These are phyloP conservation scores for Ophiostoma pallidulum DNA, from an alignment of 2,329 filamentous ascomycete species.

Conservation along the genomic window DNA sequence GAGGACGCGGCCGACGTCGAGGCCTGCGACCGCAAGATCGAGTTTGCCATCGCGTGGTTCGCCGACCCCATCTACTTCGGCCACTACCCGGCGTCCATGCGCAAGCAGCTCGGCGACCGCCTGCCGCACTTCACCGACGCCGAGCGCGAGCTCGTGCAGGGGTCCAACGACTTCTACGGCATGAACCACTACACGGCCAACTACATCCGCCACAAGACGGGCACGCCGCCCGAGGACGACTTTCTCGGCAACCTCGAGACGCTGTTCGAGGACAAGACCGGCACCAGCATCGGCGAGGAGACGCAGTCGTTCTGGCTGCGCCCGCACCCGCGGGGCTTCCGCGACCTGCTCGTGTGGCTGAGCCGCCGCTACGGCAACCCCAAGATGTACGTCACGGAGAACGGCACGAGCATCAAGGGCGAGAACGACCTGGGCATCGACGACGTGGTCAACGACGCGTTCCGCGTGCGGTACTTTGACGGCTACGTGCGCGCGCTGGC, in stretches of 20 bases:
- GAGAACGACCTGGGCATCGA: conserved; percentile 67
- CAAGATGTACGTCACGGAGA: conserved; percentile 81
- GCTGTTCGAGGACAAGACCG: conserved; percentile 59
- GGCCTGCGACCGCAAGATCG: conserved; percentile 70
- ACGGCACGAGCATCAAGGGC: conserved; percentile 73
- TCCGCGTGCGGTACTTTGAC: conserved; percentile 70
- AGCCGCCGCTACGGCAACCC: conserved; percentile 67
- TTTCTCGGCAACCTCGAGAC: conserved; percentile 67
- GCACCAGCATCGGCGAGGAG: conserved; percentile 67
- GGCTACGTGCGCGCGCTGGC: conserved; percentile 71
- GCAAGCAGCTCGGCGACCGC: conserved; percentile 66
- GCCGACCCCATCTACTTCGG: conserved; percentile 80
- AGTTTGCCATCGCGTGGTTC: conserved; percentile 84
- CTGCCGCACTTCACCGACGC: conserved; percentile 66
- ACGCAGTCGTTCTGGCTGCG: conserved; percentile 77
- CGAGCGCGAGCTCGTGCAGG: conserved; percentile 63
- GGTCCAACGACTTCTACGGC: conserved; percentile 89
- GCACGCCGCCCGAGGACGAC: conserved; percentile 53
- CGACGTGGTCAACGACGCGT: conserved; percentile 69
- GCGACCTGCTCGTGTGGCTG: conserved; percentile 66
- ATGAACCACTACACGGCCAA: conserved; percentile 93
- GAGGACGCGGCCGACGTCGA: conserved; percentile 64
- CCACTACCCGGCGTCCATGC: conserved; percentile 76
- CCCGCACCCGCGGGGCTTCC: conserved; percentile 66
- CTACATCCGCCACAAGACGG: conserved; percentile 66